Base-by-base conservation (phyloP, 805 yeast species). In the Limtongia smithiae region DNA sequence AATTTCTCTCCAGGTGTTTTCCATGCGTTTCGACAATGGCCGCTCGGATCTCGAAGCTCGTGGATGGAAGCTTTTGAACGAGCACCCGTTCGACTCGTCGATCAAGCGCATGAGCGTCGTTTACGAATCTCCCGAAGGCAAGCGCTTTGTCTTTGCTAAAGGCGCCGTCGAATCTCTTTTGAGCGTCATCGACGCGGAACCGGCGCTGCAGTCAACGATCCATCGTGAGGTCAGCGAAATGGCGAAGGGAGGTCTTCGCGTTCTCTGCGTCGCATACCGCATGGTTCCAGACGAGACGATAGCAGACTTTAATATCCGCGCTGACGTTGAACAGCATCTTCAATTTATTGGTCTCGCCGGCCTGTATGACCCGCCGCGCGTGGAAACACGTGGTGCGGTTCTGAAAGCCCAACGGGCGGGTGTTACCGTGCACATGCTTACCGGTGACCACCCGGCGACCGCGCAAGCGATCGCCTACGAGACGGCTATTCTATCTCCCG, bases 401-500 rank as follows among this genome's bases (percentile, higher is more conserved):
- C 75, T 76, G 58, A 66, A 69, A 51, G 82, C 90, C 64, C 89
- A 84, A 63, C 71, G 66, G 41, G 91, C 91, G 11, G 91, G 91
- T 55, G 81, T 84, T 57, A 79, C 81, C 55, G 91, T 84, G 37
- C 87, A 81, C 60, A 84, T 84, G 93, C 74, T 85, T 36, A 84
- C 93, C 17, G 93, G 93, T 57, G 93, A 84, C 64, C 88, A 82
- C 60, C 85, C 83, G 6, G 83, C 83, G 33, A 84, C 91, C 38
- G 93, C 91, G 15, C 72, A 73, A 48, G 87, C 90, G 3, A 84
- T 84, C 69, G 90, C 91, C 14, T 82, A 81, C 66, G 89, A 84
- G 65, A 88, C 83, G 42, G 90, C 90, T 15, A 84, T 84, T 52
- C 65, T 84, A 32, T 51, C 56, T 12, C 78, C 83, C 64, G 65